These are phyloP conservation scores for Verticillium tricorpus DNA, from an alignment of 2,329 filamentous ascomycete species.

Conservation along the genomic window DNA sequence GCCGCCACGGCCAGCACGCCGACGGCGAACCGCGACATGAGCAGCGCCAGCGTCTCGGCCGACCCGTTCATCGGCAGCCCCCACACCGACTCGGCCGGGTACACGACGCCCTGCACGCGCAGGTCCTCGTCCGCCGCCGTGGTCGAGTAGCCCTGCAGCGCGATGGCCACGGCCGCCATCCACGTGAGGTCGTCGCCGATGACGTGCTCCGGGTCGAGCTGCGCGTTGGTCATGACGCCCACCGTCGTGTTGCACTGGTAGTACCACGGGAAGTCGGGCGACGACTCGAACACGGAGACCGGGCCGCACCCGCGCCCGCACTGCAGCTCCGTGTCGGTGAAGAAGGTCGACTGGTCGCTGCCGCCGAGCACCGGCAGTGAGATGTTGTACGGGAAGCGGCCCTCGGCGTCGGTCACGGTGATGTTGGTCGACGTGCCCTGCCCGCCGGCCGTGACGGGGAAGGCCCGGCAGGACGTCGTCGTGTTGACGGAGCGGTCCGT, in stretches of 20 bases:
- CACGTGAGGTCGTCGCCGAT: slow-evolving; percentile 28
- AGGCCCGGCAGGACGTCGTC: slow-evolving; percentile 22
- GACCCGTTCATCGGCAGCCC: slow-evolving; percentile 27
- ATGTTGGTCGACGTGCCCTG: slow-evolving; percentile 21
- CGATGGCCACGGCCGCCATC: slow-evolving; percentile 31
- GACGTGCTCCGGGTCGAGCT: slow-evolving; percentile 25
- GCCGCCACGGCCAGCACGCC: slow-evolving; percentile 29
- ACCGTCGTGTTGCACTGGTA: slow-evolving; percentile 36
- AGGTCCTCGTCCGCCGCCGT: slow-evolving; percentile 16
- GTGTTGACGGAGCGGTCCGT: slow-evolving; percentile 27
- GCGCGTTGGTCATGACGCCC: slow-evolving; percentile 25
- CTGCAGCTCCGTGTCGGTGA: slow-evolving; percentile 20
- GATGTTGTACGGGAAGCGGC: slow-evolving; percentile 12
- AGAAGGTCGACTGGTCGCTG: slow-evolving; percentile 29
- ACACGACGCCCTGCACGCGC: slow-evolving; percentile 30
- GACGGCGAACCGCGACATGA: slow-evolving; percentile 29
- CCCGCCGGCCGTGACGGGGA: slow-evolving; percentile 24
- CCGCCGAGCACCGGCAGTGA: slow-evolving; percentile 22
- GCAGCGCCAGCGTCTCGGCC: slow-evolving; percentile 25
- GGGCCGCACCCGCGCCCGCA: slow-evolving; percentile 21
- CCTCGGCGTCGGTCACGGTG: slow-evolving; percentile 21
- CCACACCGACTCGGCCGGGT: slow-evolving; percentile 34
- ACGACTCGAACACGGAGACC: slow-evolving; percentile 34
- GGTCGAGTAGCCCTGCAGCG: slow-evolving; percentile 32
- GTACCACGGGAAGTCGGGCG: slow-evolving; percentile 29